Percentiles rank a stretch among this genome's conserved stretches.
phyloP scores from a whole-genome alignment of 106 monocot genomes.

The Allium sativum region DNA sequence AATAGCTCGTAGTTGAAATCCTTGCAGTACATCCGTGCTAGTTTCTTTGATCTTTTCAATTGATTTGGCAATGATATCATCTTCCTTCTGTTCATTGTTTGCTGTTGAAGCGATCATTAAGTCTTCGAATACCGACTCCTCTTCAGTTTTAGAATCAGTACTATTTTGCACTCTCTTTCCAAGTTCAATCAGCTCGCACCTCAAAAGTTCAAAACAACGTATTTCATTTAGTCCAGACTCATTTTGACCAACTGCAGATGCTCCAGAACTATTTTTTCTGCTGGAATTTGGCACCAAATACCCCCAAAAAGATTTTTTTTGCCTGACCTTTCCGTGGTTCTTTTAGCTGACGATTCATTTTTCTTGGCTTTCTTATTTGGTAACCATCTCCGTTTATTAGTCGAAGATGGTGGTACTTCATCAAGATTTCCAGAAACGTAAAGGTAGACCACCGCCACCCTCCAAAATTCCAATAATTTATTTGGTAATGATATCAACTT shows the following conservation, averaged over 20 bases:
- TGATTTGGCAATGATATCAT: constrained; percentile 60
- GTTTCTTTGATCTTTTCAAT: constrained; percentile 82
- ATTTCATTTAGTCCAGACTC: constrained; percentile 53
- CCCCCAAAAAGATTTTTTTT: too few relatives aligned
- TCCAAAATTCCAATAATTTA: too few relatives aligned
- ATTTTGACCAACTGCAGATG: too few relatives aligned
- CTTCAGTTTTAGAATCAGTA: constrained; percentile 34
- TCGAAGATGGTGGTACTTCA: constrained; percentile 21
- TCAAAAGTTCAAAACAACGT: constrained; percentile 70
- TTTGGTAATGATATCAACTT: too few relatives aligned
- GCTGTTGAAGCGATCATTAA: constrained; percentile 11
- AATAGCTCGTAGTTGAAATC: constrained; percentile 89
- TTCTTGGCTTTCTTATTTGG: constrained; percentile 15
- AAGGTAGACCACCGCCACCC: too few relatives aligned
- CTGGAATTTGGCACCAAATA: too few relatives aligned
- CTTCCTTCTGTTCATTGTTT: constrained; percentile 33
- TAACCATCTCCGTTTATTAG: constrained; percentile 12
- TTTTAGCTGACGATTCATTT: constrained; percentile 14
- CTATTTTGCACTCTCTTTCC: constrained; percentile 83
- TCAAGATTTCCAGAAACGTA: constrained; percentile 36
- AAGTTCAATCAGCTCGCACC: constrained; percentile 78
- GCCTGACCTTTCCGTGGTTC: constrained; percentile 32
- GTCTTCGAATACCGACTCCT: constrained; percentile 26
- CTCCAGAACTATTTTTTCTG: too few relatives aligned
- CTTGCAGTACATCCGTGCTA: constrained; percentile 88